A percentile compares a stretch with the other conserved stretches of the same genome.
These are phyloP conservation scores for Cymbidium sinense DNA, from an alignment of 106 monocot species.

Conservation along the genomic window DNA sequence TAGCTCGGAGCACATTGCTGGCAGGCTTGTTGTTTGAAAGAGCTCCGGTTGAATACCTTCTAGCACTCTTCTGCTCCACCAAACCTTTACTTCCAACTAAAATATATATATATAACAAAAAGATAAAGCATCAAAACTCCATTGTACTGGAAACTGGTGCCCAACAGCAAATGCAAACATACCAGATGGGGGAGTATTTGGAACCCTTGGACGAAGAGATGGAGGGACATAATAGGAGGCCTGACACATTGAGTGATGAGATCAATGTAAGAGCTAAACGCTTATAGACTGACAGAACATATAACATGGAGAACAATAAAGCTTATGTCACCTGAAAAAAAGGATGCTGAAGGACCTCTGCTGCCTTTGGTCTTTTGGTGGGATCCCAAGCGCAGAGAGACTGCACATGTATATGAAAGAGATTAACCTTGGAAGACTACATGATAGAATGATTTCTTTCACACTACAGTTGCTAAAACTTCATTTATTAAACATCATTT, in stretches of 20 bases:
- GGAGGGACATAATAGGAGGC: conserved; percentile 40
- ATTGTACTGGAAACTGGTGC: no score
- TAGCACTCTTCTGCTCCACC: conserved; percentile 21
- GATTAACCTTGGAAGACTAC: background rate
- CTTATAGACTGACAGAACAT: background rate
- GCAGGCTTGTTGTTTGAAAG: conserved; percentile 27
- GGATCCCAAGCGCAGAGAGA: conserved; percentile 55
- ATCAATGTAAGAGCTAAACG: background rate
- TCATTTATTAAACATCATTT: background rate
- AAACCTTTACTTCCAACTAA: conserved; percentile 29
- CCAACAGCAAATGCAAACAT: conserved; percentile 1
- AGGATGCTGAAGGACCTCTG: conserved; percentile 38
- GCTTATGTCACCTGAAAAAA: conserved; percentile 26
- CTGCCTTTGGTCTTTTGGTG: conserved; percentile 35
- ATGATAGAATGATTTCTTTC: background rate
- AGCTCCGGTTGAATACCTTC: conserved; percentile 52
- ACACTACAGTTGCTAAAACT: background rate
- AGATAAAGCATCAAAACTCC: background rate
- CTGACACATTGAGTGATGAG: conserved; percentile 14
- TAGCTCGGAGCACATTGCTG: conserved; percentile 32
- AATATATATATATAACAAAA: conserved; percentile 1
- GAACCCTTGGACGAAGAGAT: conserved; percentile 33
- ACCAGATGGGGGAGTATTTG: conserved; percentile 54
- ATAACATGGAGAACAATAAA: background rate
- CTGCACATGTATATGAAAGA: conserved; percentile 12